Evolutionary conservation across 495 filamentous ascomycete genomes (phyloP), one percentile per base, ranked within the genome.

Genomic region (Aspergillus cristatus): DNA sequence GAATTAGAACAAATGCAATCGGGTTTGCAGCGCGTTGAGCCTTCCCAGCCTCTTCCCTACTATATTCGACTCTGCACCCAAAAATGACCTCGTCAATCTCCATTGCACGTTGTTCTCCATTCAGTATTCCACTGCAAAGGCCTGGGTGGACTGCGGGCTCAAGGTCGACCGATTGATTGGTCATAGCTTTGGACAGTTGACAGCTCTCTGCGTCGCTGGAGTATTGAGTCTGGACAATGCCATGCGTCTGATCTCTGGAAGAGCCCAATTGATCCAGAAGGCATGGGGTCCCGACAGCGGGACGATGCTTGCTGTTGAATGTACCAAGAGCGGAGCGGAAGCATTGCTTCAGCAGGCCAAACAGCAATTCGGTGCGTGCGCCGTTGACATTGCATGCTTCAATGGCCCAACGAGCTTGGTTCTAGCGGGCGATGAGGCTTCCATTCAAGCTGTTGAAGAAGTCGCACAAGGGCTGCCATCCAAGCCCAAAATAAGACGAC

Each of bases 111-210:
- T 71, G 2, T 74, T 75, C 33, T 47, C 69, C 0, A 25, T 70
- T 3, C 75, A 77, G 29, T 74, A 73, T 39, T 43, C 74, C 1
- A 55, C 49, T 31, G 72, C 75, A 1, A 58, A 42, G 37, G 33
- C 47, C 6, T 79, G 75, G 74, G 54, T 77, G 0, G 69, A 70
- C 15, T 60, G 46, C 11, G 71, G 74, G 0, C 38, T 76, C 3
- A 15, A 53, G 12, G 47, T 63, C 0, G 47, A 39, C 2, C 37
- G 47, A 0, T 24, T 75, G 0, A 33, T 79, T 14, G 75, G 74
- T 0, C 75, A 78, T 40, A 71, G 65, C 35, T 69, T 79, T 40
- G 75, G 75, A 1, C 53, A 78, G 43, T 49, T 78, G 0, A 68
- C 68, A 5, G 72, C 70, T 0, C 35, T 78, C 0, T 59, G 48